Conservation (phyloP, 192 early-diverging fungal species). For the Backusella australiensis region DNA sequence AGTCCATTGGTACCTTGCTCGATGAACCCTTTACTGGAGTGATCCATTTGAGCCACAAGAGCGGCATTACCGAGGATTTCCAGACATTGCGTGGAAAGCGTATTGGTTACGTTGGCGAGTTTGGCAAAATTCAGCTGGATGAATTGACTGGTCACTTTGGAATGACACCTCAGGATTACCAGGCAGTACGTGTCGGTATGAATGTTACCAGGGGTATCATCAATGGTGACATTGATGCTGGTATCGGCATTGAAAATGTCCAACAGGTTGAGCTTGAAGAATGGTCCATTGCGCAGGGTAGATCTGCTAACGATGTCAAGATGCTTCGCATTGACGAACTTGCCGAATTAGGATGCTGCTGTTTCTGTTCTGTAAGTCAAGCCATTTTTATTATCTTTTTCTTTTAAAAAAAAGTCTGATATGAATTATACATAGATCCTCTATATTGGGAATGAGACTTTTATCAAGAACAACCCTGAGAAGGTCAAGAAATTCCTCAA, state of each 20-base stretch:
- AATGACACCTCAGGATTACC: conserved; percentile 53
- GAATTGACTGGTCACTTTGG: conserved; percentile 53
- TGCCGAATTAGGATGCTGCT: conserved; percentile 63
- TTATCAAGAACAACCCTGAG: conserved; percentile 52
- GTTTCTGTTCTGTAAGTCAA: conserved; percentile 53
- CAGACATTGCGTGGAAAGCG: conserved; percentile 48
- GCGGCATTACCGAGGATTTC: conserved; percentile 57
- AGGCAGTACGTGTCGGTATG: conserved; percentile 66
- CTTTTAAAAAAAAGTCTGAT: not conserved
- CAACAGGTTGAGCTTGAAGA: conserved; percentile 62
- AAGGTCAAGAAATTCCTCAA: conserved; percentile 56
- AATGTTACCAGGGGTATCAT: conserved; percentile 62
- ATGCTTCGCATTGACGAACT: conserved; percentile 69
- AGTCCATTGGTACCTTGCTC: conserved; percentile 60
- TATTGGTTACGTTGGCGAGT: conserved; percentile 66
- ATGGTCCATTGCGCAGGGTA: conserved; percentile 51
- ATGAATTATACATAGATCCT: conserved; percentile 37
- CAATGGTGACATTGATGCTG: conserved; percentile 57
- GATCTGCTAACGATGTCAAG: conserved; percentile 44
- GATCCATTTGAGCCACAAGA: conserved; percentile 49
- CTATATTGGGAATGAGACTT: conserved; percentile 62
- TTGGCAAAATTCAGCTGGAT: conserved; percentile 65
- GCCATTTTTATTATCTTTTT: not conserved
- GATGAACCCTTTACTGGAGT: conserved; percentile 68
- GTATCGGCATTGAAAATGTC: conserved; percentile 65